These are phyloP conservation scores for Cytospora leucostoma DNA, from an alignment of 2,329 filamentous ascomycete genomes.

Conservation along the genomic window DNA sequence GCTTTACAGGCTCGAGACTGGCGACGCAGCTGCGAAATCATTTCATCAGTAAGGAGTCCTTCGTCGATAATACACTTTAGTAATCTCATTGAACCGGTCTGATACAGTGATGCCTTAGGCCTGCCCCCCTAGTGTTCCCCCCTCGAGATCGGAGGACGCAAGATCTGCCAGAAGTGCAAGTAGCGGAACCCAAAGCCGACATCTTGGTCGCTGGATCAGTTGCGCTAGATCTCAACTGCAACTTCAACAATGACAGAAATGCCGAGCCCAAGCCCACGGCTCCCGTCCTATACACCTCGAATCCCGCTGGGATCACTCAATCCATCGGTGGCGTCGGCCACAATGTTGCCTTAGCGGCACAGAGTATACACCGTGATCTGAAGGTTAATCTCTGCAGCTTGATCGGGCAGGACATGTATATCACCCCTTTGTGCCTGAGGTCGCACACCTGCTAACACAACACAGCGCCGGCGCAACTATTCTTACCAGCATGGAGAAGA, in stretches of 20 bases:
- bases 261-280: constrained; percentile 35
- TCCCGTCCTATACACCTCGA: constrained; percentile 75
- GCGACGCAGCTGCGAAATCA: constrained; percentile 23
- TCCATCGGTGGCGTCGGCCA: constrained; percentile 88
- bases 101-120: constrained; percentile 14
- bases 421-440: constrained; percentile 15
- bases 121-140: background rate
- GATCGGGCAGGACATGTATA: constrained; percentile 75
- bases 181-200: constrained; percentile 47
- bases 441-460: constrained; percentile 17
- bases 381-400: constrained; percentile 77
- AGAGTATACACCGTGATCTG: constrained; percentile 60
- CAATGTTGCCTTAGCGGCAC: constrained; percentile 85
- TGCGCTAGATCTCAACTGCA: constrained; percentile 84
- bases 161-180: background rate
- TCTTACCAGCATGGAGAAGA: constrained; percentile 62
- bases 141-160: background rate
- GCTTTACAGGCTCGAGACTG: constrained; percentile 48
- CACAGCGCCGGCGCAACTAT: constrained; percentile 72
- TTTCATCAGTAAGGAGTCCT: constrained; percentile 24
- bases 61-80: background rate
- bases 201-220: constrained; percentile 90
- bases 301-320: constrained; percentile 77
- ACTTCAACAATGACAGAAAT: constrained; percentile 53
- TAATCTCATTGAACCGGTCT: background rate